Percentiles rank a stretch among this genome's conserved stretches.
Evolutionary conservation across 441 rosid species (phyloP).

Genomic region (Cnidoscolus chayamansa): DNA sequence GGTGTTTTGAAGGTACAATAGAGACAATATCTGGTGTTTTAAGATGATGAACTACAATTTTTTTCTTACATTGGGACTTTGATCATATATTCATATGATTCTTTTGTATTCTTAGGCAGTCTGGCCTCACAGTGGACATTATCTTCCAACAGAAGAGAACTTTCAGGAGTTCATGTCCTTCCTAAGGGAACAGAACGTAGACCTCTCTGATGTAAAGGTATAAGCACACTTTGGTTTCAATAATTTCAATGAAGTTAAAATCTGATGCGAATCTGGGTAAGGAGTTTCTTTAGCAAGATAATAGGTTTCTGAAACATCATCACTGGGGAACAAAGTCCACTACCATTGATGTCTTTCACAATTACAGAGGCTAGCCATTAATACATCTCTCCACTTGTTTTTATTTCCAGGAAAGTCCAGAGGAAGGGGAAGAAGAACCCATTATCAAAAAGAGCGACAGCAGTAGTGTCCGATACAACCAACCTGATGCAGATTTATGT

Average conservation of each 20-base stretch:
- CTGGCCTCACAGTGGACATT: constrained; percentile 99
- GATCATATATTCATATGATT: neutral
- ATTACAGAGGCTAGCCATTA: constrained; percentile 5
- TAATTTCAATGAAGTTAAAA: neutral
- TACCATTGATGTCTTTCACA: neutral
- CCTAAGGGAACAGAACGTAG: constrained; percentile 62
- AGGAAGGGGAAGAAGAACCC: constrained; percentile 55
- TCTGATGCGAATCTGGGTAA: neutral
- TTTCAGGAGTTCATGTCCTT: constrained; percentile 72
- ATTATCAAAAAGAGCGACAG: constrained; percentile 24
- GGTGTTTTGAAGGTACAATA: constrained; percentile 72
- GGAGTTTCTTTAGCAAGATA: neutral
- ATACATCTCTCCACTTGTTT: neutral
- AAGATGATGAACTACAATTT: neutral
- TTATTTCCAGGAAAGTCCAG: constrained; percentile 57
- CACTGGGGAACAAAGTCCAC: too few relatives aligned
- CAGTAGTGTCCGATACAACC: constrained; percentile 27
- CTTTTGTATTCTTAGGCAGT: constrained; percentile 49
- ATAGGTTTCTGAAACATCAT: neutral
- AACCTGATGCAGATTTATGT: constrained; percentile 30
- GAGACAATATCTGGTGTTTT: neutral
- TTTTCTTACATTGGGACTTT: neutral
- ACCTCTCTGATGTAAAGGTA: constrained; percentile 71
- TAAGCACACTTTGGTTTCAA: neutral
- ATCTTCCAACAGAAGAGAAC: constrained; percentile 91